These are phyloP conservation scores for Gelatoporia subvermispora DNA, from an alignment of 768 basidiomycete genomes.

Conservation along the genomic window DNA sequence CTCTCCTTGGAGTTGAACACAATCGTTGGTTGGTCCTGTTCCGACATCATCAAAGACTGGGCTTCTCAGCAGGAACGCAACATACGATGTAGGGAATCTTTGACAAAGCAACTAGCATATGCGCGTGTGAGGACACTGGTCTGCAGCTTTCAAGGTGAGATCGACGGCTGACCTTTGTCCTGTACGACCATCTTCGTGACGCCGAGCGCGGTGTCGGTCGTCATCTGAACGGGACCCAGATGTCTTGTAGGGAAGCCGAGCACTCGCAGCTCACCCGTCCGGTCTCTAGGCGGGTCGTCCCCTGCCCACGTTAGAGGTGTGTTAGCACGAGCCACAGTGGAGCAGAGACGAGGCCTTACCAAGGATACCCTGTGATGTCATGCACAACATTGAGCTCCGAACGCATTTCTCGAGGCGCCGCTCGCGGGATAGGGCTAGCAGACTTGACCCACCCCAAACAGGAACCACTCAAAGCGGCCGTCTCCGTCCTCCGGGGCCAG, in stretches of 20 bases:
- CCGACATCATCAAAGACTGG: background rate
- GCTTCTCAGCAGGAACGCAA: background rate
- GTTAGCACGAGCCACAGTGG: background rate
- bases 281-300: conserved; percentile 93
- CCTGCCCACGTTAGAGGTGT: conserved; percentile 39
- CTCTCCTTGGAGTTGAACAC: conserved; percentile 81
- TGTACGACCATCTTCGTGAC: conserved; percentile 82
- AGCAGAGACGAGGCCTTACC: conserved; percentile 30
- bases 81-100: conserved; percentile 72
- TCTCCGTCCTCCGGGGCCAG: conserved; percentile 76
- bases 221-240: conserved; percentile 91
- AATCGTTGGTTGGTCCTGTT: conserved; percentile 86
- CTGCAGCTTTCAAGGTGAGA: background rate
- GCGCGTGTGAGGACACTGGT: background rate
- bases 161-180: conserved; percentile 49
- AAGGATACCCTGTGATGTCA: conserved; percentile 48
- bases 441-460: conserved; percentile 71
- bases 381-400: background rate
- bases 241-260: conserved; percentile 85
- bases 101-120: conserved; percentile 49
- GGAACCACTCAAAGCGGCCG: conserved; percentile 76
- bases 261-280: conserved; percentile 82
- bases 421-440: background rate
- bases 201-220: conserved; percentile 93
- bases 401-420: background rate